These are phyloP conservation scores for Pseudogymnoascus sp. DNA, from an alignment of 2,329 filamentous ascomycete species.

Conservation along the genomic window DNA sequence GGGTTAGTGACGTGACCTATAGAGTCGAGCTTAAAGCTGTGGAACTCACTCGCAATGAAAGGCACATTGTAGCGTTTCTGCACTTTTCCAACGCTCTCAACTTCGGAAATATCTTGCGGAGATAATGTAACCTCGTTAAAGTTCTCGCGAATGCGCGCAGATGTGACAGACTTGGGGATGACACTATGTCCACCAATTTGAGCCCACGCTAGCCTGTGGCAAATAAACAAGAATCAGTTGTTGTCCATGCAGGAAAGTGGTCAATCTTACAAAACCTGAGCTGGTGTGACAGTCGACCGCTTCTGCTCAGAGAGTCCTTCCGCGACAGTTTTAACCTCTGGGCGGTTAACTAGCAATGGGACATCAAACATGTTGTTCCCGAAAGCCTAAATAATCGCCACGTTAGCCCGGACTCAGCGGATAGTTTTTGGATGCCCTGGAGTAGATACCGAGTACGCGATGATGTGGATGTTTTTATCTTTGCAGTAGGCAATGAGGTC, in stretches of 20 bases:
- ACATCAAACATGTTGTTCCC: slow-evolving; percentile 39
- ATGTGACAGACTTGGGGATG: slow-evolving; percentile 68
- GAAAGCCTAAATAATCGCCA: slow-evolving; percentile 22
- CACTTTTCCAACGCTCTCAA: slow-evolving; percentile 53
- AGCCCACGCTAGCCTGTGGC: slow-evolving; percentile 50
- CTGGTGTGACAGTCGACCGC: slow-evolving; percentile 39
- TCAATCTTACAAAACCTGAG: slow-evolving; percentile 33
- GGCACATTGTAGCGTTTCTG: slow-evolving; percentile 41
- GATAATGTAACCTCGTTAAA: slow-evolving; percentile 59
- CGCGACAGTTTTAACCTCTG: slow-evolving; percentile 49
- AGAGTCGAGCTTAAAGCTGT: background rate
- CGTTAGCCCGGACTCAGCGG: slow-evolving; percentile 12
- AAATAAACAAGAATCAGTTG: slow-evolving; percentile 37
- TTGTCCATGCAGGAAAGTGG: slow-evolving; percentile 17
- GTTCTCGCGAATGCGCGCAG: slow-evolving; percentile 61
- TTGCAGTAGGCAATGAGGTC: slow-evolving; percentile 54
- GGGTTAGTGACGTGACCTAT: background rate
- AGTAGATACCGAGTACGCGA: slow-evolving; percentile 56
- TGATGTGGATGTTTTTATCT: slow-evolving; percentile 57
- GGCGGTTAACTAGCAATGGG: slow-evolving; percentile 51
- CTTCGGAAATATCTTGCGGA: slow-evolving; percentile 49
- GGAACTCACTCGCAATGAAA: slow-evolving; percentile 31
- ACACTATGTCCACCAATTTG: slow-evolving; percentile 56
- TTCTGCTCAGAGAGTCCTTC: slow-evolving; percentile 36
- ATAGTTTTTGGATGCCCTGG: slow-evolving; percentile 47